Conservation (phyloP, 73 alveolate species). For the Uronychia setigera region DNA sequence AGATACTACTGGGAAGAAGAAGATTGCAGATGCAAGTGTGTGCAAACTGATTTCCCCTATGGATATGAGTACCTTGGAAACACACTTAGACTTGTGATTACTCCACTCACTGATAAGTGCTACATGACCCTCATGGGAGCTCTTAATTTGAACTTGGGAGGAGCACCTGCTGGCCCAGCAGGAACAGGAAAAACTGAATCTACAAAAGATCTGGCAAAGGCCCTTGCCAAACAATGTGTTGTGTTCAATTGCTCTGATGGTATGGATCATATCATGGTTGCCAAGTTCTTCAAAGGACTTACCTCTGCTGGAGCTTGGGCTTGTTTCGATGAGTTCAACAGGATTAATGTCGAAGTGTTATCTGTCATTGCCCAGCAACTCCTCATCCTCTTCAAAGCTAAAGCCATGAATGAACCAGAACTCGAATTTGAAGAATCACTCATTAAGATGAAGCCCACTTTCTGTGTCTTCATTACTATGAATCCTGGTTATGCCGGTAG, state of each 20-base stretch:
- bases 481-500: constrained; percentile 99
- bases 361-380: constrained; percentile 95
- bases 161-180: constrained; percentile 99
- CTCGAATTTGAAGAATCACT: constrained; percentile 94
- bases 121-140: constrained; percentile 99
- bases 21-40: constrained; percentile 96
- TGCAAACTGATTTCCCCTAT: constrained; percentile 98
- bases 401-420: constrained; percentile 80
- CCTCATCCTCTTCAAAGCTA: constrained; percentile 89
- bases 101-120: constrained; percentile 99
- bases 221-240: constrained; percentile 90
- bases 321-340: constrained; percentile 99
- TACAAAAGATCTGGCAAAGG: constrained; percentile 96
- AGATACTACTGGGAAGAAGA: constrained; percentile 99
- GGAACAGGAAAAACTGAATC: constrained; percentile 99
- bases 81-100: constrained; percentile 98
- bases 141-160: constrained; percentile 94
- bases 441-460: constrained; percentile 96
- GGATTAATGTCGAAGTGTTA: constrained; percentile 96
- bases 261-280: constrained; percentile 99
- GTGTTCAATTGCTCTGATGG: constrained; percentile 98
- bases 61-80: constrained; percentile 99
- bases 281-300: constrained; percentile 98
- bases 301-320: constrained; percentile 99
- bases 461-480: constrained; percentile 99